Evolutionary conservation across 2,329 filamentous ascomycete species (phyloP), one percentile per base, ranked within the genome.

Genomic region (Xylariaceae sp.): DNA sequence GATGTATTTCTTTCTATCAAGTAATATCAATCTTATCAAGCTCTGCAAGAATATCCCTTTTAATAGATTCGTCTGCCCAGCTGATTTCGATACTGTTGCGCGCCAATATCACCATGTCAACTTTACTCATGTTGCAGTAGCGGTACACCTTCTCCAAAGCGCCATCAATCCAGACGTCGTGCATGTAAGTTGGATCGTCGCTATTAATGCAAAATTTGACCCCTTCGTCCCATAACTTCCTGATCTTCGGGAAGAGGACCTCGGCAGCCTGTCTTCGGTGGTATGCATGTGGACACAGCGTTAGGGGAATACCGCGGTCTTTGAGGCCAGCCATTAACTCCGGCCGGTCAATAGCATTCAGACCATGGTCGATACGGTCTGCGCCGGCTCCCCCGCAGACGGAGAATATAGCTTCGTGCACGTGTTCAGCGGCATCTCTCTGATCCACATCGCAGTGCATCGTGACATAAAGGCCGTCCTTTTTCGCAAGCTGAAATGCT

Each of bases 371-470:
- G 46, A 78, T 75, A 0, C 75, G 68, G 44, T 76, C 72, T 0
- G 70, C 55, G 1, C 64, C 32, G 9, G 32, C 32, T 4, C 32
- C 32, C 5, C 32, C 32, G 12, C 32, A 37, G 9, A 37, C 32
- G 12, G 32, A 12, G 32, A 37, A 37, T 4, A 37, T 37, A 10
- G 32, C 32, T 16, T 37, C 32, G 14, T 37, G 64, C 16, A 79
- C 71, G 55, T 82, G 77, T 21, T 73, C 73, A 20, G 74, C 73
- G 0, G 76, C 75, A 56, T 81, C 77, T 52, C 77, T 75, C 59
- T 81, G 77, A 44, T 77, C 79, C 44, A 81, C 77, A 55, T 82
- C 80, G 64, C 78, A 81, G 52, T 82, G 80, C 62, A 75, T 75
- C 2, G 79, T 82, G 14, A 79, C 66, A 40, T 75, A 73, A 51